Percentiles rank a stretch among this genome's conserved stretches.
phyloP scores from a whole-genome alignment of 2,329 filamentous ascomycete species.

The Volutella citrinella region DNA sequence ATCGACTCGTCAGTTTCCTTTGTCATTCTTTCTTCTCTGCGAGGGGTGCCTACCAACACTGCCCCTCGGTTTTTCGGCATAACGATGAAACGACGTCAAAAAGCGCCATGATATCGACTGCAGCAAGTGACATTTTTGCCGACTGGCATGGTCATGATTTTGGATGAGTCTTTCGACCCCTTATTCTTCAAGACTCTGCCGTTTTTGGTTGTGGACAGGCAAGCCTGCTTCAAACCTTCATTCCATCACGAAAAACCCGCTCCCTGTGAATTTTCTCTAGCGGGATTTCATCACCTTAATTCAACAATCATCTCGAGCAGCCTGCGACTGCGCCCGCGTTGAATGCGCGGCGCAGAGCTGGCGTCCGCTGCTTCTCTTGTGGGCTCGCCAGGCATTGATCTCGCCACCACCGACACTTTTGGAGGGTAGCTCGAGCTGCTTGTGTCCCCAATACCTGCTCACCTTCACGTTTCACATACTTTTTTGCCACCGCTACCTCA shows the following conservation, averaged over 20 bases:
- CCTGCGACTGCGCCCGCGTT: conserved; percentile 25
- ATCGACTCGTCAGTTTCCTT: conserved; percentile 18
- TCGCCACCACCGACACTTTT: conserved; percentile 6
- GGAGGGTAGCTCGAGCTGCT: conserved; percentile 17
- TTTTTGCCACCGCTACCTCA: neutral
- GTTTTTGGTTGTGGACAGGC: conserved; percentile 18
- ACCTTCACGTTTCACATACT: conserved; percentile 2
- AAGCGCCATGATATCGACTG: conserved; percentile 20
- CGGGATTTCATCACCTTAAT: conserved; percentile 18
- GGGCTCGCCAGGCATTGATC: conserved; percentile 8
- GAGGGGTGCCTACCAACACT: conserved; percentile 10
- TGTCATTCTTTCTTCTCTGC: conserved; percentile 14
- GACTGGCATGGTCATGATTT: conserved; percentile 17
- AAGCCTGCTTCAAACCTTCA: conserved; percentile 23
- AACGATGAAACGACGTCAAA: conserved; percentile 27
- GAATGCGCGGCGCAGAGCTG: conserved; percentile 23
- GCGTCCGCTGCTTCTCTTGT: conserved; percentile 8
- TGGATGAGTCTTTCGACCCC: conserved; percentile 21
- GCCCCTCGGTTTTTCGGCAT: conserved; percentile 17
- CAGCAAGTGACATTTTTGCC: conserved; percentile 19
- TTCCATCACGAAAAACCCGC: conserved; percentile 24
- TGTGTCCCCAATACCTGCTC: conserved; percentile 8
- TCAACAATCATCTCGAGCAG: conserved; percentile 22
- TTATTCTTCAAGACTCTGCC: conserved; percentile 17
- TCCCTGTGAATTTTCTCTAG: conserved; percentile 12